Conservation (phyloP, 2,329 filamentous ascomycete species). For the Aspergillus sergii region DNA sequence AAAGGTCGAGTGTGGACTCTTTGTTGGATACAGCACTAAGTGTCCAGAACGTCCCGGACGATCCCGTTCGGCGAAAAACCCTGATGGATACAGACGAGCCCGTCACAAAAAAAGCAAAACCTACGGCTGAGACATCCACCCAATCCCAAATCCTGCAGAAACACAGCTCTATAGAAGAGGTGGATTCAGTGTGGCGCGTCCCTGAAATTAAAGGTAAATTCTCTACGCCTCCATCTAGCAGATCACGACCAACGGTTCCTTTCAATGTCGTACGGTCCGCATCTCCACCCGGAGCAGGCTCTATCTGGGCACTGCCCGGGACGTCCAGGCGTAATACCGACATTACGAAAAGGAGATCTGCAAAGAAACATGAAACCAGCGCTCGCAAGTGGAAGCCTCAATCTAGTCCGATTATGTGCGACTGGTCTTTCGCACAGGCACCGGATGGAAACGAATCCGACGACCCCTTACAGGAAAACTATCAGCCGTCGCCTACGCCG, state of each 20-base stretch:
- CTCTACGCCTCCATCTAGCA: constrained; percentile 26
- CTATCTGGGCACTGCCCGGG: constrained; percentile 41
- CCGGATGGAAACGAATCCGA: constrained; percentile 45
- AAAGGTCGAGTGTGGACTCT: constrained; percentile 27
- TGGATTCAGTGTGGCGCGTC: constrained; percentile 34
- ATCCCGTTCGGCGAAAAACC: constrained; percentile 2
- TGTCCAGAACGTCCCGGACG: constrained; percentile 13
- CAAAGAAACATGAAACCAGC: constrained; percentile 22
- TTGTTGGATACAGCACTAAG: constrained; percentile 22
- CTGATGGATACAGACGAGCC: constrained; percentile 11
- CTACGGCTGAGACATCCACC: constrained; percentile 13
- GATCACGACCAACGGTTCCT: constrained; percentile 18
- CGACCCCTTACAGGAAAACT: constrained; percentile 43
- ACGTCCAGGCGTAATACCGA: constrained; percentile 27
- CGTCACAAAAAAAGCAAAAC: constrained; percentile 23
- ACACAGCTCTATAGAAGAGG: constrained; percentile 16
- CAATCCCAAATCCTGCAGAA: constrained; percentile 15
- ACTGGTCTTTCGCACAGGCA: constrained; percentile 41
- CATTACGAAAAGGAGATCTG: constrained; percentile 22
- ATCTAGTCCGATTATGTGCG: constrained; percentile 32
- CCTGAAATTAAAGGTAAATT: constrained; percentile 32
- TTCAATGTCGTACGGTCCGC: constrained; percentile 22
- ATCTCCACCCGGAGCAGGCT: constrained; percentile 39
- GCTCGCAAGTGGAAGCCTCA: constrained; percentile 28
- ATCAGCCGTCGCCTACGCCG: constrained; percentile 34